A percentile compares a stretch with the other conserved stretches of the same genome.
Conservation (phyloP, 2,329 filamentous ascomycete species). For the Neonectria punicea region DNA sequence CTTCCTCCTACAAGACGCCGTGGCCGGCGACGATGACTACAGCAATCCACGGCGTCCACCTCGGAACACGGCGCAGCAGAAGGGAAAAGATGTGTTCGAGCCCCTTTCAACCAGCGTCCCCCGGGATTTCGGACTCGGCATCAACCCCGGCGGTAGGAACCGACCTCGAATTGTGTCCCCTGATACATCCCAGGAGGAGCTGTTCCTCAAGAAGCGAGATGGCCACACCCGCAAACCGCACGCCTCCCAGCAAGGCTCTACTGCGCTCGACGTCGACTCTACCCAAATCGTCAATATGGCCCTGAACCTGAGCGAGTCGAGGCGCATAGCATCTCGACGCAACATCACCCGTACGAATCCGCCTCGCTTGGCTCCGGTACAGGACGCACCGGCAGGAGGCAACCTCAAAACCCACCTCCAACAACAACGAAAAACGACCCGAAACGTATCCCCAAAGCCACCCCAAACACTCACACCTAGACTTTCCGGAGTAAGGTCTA, state of each 20-base stretch:
- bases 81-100: conserved; percentile 34
- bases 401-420: conserved; percentile 77
- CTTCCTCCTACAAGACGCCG: conserved; percentile 61
- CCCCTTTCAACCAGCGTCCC: conserved; percentile 26
- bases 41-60: conserved; percentile 44
- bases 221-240: conserved; percentile 32
- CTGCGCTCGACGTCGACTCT: conserved; percentile 75
- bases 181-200: conserved; percentile 42
- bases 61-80: conserved; percentile 38
- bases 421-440: conserved; percentile 72
- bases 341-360: conserved; percentile 63
- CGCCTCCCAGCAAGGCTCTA: conserved; percentile 27
- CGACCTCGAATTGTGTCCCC: conserved; percentile 40
- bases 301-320: conserved; percentile 85
- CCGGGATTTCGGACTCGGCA: conserved; percentile 36
- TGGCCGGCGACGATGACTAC: conserved; percentile 47
- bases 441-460: conserved; percentile 69
- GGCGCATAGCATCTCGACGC: conserved; percentile 70
- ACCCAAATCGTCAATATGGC: conserved; percentile 94
- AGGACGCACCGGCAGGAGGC: conserved; percentile 63
- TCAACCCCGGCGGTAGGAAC: conserved; percentile 27
- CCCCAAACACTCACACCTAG: conserved; percentile 56
- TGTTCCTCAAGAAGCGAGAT: conserved; percentile 36
- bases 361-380: conserved; percentile 62
- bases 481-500: conserved; percentile 52